Percentiles rank a stretch among this genome's conserved stretches.
Evolutionary conservation across 2,329 filamentous ascomycete genomes (phyloP).

Genomic region (Parasarocladium wereldwijsianum): DNA sequence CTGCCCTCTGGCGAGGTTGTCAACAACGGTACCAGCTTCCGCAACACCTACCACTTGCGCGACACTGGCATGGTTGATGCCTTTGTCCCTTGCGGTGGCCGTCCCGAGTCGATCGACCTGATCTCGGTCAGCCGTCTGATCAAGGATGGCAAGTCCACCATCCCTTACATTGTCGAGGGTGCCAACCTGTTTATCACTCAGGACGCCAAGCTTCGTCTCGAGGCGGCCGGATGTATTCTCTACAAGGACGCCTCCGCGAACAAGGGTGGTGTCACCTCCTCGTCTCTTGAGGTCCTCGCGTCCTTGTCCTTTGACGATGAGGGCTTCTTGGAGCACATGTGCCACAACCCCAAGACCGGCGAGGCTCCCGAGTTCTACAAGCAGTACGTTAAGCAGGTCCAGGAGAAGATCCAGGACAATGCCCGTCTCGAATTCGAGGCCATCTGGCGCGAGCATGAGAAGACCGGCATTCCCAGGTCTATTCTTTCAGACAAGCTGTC

Average conservation of each 20-base stretch:
- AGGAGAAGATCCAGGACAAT: conserved; percentile 81
- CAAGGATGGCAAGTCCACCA: conserved; percentile 68
- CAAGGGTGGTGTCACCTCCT: conserved; percentile 96
- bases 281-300: conserved; percentile 88
- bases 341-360: conserved; percentile 51
- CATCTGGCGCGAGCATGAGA: conserved; percentile 87
- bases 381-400: conserved; percentile 81
- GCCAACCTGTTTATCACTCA: conserved; percentile 98
- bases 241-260: conserved; percentile 98
- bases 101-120: conserved; percentile 91
- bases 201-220: conserved; percentile 87
- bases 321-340: conserved; percentile 88
- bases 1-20: conserved; percentile 78
- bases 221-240: conserved; percentile 85
- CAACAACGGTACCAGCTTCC: conserved; percentile 86
- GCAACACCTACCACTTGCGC: conserved; percentile 92
- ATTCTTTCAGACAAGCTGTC: conserved; percentile 87
- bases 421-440: conserved; percentile 92
- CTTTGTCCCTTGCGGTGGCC: conserved; percentile 92
- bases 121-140: conserved; percentile 79
- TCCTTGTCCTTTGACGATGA: conserved; percentile 87
- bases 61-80: conserved; percentile 62
- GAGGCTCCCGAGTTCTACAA: conserved; percentile 82
- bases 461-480: conserved; percentile 65
- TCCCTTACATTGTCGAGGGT: conserved; percentile 94